phyloP scores from a whole-genome alignment of 1,139 yeast species.

The Pichia sp. region DNA sequence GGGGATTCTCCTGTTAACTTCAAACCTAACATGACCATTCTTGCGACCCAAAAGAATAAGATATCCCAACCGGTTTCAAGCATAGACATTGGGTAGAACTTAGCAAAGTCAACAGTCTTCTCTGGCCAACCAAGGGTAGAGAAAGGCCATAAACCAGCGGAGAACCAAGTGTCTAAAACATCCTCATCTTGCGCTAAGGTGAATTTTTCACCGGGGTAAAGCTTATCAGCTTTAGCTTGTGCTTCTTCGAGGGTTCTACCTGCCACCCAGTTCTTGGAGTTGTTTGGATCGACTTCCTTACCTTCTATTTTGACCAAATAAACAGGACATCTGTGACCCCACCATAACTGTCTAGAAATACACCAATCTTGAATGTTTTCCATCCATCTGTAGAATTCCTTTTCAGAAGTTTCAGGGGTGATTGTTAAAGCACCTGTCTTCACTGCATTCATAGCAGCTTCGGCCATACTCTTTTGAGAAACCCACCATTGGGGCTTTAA shows the following conservation, averaged over 20 bases:
- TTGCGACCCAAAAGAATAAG: conserved; percentile 95
- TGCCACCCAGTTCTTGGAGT: conserved; percentile 84
- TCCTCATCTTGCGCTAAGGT: conserved; percentile 93
- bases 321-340: conserved; percentile 99
- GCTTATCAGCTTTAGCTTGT: conserved; percentile 66
- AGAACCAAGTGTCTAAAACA: conserved; percentile 97
- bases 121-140: conserved; percentile 96
- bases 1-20: conserved; percentile 90
- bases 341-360: conserved; percentile 98
- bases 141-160: conserved; percentile 97
- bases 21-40: conserved; percentile 90
- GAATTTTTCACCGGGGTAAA: conserved; percentile 66
- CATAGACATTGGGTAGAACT: conserved; percentile 86
- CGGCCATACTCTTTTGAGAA: conserved; percentile 83
- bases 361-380: conserved; percentile 99
- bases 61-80: conserved; percentile 99
- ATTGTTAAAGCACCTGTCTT: conserved; percentile 76
- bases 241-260: conserved; percentile 86
- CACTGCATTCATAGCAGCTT: conserved; percentile 82
- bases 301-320: conserved; percentile 84
- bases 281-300: conserved; percentile 52
- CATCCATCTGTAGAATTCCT: conserved; percentile 94
- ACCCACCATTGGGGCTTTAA: conserved; percentile 99
- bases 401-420: conserved; percentile 83
- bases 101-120: conserved; percentile 65